phyloP scores from a whole-genome alignment of 164 flowering plant genomes.

The Piper betle region DNA sequence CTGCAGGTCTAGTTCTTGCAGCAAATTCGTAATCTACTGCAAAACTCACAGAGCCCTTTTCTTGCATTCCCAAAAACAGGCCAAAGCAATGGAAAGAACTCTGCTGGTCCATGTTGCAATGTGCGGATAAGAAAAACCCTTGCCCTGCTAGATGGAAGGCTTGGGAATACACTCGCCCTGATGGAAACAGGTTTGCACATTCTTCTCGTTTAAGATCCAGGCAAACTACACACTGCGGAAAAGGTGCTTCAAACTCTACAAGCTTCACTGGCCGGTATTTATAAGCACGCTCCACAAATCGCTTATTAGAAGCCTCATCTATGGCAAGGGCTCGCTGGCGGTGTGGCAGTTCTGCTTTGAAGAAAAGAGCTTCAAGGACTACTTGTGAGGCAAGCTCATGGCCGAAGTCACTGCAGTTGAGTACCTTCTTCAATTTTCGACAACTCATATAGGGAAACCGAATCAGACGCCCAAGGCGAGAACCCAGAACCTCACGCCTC shows the following conservation, averaged over 20 bases:
- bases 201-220: constrained; percentile 77
- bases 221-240: constrained; percentile 85
- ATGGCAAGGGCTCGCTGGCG: constrained; percentile 10
- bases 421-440: constrained; percentile 74
- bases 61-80: constrained; percentile 91
- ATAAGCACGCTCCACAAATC: constrained; percentile 79
- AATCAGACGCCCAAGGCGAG: constrained; percentile 50
- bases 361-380: constrained; percentile 85
- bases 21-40: constrained; percentile 92
- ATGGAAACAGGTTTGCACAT: constrained; percentile 60
- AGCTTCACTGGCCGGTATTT: constrained; percentile 94
- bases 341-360: constrained; percentile 87
- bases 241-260: constrained; percentile 81
- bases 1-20: constrained; percentile 64
- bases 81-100: constrained; percentile 85
- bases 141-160: constrained; percentile 93
- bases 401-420: constrained; percentile 73
- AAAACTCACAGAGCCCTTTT: constrained; percentile 74
- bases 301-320: constrained; percentile 26
- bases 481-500: constrained; percentile 55
- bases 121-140: constrained; percentile 92
- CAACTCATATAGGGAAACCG: constrained; percentile 90
- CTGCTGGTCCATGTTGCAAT: constrained; percentile 98
- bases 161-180: constrained; percentile 88
- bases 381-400: constrained; percentile 63